Percentiles rank a stretch among this genome's conserved stretches.
phyloP scores from a whole-genome alignment of 2,329 filamentous ascomycete species.

The Cercospora nicotianae region DNA sequence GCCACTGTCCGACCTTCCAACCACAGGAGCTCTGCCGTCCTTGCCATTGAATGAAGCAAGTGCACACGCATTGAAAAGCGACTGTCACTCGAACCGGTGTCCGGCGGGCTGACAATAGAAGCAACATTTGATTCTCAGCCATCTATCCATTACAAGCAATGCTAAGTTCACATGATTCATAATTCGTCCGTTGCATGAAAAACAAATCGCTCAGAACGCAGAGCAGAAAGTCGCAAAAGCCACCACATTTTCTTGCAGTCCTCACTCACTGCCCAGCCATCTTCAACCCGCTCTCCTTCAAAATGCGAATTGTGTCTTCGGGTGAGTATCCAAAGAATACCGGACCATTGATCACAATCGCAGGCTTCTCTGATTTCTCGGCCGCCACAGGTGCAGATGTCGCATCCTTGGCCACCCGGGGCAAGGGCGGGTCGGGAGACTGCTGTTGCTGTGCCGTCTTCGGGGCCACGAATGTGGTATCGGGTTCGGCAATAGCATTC shows the following conservation, averaged over 20 bases:
- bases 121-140: not conserved
- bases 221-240: not conserved
- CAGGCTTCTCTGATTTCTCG: slow-evolving; percentile 45
- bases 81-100: not conserved
- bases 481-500: slow-evolving; percentile 5
- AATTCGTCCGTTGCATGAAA: not conserved
- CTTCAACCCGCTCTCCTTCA: slow-evolving; percentile 52
- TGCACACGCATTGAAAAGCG: not conserved
- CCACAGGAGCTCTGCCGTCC: not conserved
- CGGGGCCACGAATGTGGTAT: not conserved
- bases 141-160: not conserved
- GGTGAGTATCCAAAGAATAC: slow-evolving; percentile 91
- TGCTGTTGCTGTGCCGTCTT: not conserved
- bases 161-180: not conserved
- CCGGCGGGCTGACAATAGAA: not conserved
- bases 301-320: slow-evolving; percentile 74
- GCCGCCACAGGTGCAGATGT: not conserved
- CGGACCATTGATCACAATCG: slow-evolving; percentile 87
- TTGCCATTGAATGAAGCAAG: not conserved
- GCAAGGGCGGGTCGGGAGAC: not conserved
- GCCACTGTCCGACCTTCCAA: not conserved
- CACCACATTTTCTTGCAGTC: not conserved
- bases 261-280: slow-evolving; percentile 2
- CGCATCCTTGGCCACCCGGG: not conserved
- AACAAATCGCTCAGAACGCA: slow-evolving; percentile 1